These are phyloP conservation scores for Gossypium davidsonii DNA, from an alignment of 441 rosid genomes.

Conservation along the genomic window DNA sequence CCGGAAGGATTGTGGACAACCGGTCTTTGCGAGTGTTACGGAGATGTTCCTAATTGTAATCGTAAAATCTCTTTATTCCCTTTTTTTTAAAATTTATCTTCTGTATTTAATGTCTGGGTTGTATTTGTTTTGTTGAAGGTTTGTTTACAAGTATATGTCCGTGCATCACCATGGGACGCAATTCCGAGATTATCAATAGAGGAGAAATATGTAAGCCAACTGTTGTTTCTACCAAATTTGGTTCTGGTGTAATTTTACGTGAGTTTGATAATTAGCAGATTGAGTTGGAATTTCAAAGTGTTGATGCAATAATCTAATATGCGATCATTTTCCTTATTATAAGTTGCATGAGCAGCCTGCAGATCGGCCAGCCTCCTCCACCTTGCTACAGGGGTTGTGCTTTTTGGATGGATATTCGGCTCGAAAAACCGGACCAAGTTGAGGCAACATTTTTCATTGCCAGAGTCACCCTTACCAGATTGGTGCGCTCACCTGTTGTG, in stretches of 20 bases:
- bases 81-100: not conserved
- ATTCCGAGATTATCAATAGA: conserved; percentile 30
- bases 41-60: conserved; percentile 31
- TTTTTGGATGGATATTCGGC: conserved; percentile 34
- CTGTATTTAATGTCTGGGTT: not conserved
- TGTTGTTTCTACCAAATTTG: not conserved
- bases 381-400: conserved; percentile 26
- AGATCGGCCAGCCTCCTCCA: conserved; percentile 23
- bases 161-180: conserved; percentile 27
- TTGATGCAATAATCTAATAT: conserved; percentile 7
- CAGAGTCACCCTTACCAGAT: conserved; percentile 36
- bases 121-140: conserved; percentile 18
- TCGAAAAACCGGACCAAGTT: conserved; percentile 28
- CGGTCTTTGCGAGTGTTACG: conserved; percentile 34
- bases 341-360: conserved; percentile 26
- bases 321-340: conserved; percentile 1
- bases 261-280: no score
- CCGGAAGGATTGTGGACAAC: conserved; percentile 42
- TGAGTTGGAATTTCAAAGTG: not conserved
- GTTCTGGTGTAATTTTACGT: not conserved
- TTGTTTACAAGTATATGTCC: conserved; percentile 29
- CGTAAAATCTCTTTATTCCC: not conserved
- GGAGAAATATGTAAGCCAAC: conserved; percentile 30
- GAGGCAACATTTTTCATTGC: conserved; percentile 35
- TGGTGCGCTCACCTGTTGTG: conserved; percentile 25